These are phyloP conservation scores for Taiozyma sp. DNA, from an alignment of 1,139 yeast species.

Conservation along the genomic window DNA sequence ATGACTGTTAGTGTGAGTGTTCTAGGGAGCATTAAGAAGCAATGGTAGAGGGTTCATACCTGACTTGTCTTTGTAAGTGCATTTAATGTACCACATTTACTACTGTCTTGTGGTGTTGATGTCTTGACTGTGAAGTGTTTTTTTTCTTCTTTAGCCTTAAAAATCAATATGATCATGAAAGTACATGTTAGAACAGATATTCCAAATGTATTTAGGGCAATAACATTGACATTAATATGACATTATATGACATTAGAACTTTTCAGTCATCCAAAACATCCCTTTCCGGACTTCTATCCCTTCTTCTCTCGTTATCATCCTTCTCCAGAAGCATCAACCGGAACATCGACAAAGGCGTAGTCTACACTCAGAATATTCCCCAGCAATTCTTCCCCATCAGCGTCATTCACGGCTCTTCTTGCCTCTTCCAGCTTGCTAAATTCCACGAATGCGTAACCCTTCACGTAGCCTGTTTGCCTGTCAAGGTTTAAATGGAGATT, in stretches of 20 bases:
- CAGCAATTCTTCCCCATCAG: constrained; percentile 28
- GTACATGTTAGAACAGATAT: not conserved
- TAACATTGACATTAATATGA: too few relatives aligned
- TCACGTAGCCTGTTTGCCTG: constrained; percentile 33
- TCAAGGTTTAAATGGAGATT: constrained; percentile 37
- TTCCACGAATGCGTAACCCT: constrained; percentile 39
- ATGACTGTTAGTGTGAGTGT: not conserved
- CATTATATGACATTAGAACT: too few relatives aligned
- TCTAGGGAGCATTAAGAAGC: not conserved
- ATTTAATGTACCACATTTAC: constrained; percentile 9
- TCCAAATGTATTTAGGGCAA: not conserved
- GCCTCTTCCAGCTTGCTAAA: constrained; percentile 31
- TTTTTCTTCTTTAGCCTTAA: not conserved
- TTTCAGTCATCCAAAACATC: not conserved
- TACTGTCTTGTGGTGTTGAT: not conserved
- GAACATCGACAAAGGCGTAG: constrained; percentile 33
- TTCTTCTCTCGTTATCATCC: not conserved
- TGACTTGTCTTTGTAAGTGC: constrained; percentile 2
- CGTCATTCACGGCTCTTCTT: constrained; percentile 27
- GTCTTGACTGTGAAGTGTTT: not conserved
- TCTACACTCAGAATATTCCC: constrained; percentile 30
- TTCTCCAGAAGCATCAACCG: not conserved
- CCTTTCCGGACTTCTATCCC: constrained; percentile 5
- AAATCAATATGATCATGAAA: not conserved
- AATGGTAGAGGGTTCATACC: not conserved